Percentiles rank a stretch among this genome's conserved stretches.
Conservation (phyloP, 2,329 filamentous ascomycete species). For the Fusarium sp. region DNA sequence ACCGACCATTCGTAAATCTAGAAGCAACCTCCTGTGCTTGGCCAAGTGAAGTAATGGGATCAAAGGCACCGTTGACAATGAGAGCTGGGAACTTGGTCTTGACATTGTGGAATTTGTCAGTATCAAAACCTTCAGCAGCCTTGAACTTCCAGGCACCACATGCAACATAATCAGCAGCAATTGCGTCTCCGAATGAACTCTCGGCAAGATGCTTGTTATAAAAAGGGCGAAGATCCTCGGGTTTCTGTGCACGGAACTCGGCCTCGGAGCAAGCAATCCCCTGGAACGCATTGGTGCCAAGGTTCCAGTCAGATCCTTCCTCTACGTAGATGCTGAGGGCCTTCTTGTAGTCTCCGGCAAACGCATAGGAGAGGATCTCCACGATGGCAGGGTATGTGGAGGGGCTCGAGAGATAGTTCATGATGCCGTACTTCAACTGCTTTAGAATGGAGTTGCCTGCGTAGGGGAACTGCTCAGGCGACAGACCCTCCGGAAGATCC, state of each 20-base stretch:
- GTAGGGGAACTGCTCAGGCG: constrained; percentile 7
- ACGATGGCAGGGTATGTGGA: constrained; percentile 15
- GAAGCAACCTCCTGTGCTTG: constrained; percentile 37
- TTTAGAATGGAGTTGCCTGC: constrained; percentile 27
- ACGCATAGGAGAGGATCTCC: constrained; percentile 9
- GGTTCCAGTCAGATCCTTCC: constrained; percentile 29
- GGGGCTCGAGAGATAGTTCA: constrained; percentile 22
- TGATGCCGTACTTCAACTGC: constrained; percentile 21
- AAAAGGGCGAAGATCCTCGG: constrained; percentile 29
- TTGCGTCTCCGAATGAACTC: constrained; percentile 35
- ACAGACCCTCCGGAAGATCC: constrained; percentile 13
- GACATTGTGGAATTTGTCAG: constrained; percentile 29
- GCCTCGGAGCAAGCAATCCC: constrained; percentile 37
- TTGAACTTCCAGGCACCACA: constrained; percentile 37
- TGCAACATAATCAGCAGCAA: constrained; percentile 3
- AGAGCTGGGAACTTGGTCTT: constrained; percentile 41
- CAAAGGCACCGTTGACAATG: constrained; percentile 39
- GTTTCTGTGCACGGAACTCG: constrained; percentile 22
- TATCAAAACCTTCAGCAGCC: constrained; percentile 31
- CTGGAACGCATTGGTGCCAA: constrained; percentile 16
- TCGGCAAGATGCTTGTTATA: constrained; percentile 23
- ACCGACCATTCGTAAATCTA: constrained; percentile 33
- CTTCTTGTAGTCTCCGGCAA: constrained; percentile 24
- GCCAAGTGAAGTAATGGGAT: constrained; percentile 36
- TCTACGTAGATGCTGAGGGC: constrained; percentile 19